These are phyloP conservation scores for Penicillium steckii DNA, from an alignment of 495 filamentous ascomycete species.

Conservation along the genomic window DNA sequence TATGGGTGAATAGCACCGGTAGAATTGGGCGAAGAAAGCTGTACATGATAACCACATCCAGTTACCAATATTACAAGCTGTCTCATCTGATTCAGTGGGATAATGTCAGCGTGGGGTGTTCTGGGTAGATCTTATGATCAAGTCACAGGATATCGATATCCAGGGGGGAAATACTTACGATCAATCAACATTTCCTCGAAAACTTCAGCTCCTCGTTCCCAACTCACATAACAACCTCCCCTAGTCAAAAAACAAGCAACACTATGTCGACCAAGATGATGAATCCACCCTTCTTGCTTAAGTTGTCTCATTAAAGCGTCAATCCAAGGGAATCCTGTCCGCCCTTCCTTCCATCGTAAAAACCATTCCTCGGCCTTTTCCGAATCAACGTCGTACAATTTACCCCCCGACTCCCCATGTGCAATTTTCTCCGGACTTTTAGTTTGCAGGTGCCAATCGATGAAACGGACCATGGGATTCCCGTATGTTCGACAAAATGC, in stretches of 20 bases:
- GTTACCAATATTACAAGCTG: constrained; percentile 66
- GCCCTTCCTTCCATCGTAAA: constrained; percentile 60
- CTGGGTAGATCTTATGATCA: too few species aligned
- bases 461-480: constrained; percentile 61
- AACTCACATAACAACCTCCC: constrained; percentile 69
- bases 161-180: constrained; percentile 26
- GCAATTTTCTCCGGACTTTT: constrained; percentile 38
- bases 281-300: constrained; percentile 68
- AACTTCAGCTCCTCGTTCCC: constrained; percentile 71
- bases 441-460: constrained; percentile 69
- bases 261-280: constrained; percentile 68
- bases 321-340: constrained; percentile 71
- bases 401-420: constrained; percentile 10
- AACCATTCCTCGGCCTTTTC: constrained; percentile 59
- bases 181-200: constrained; percentile 73
- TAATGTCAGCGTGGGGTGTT: background rate
- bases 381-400: constrained; percentile 55
- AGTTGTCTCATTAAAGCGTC: constrained; percentile 75
- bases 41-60: constrained; percentile 77
- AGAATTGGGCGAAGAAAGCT: constrained; percentile 66
- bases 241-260: constrained; percentile 72
- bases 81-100: constrained; percentile 46
- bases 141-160: too few species aligned
- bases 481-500: constrained; percentile 55
- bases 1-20: constrained; percentile 63